These are phyloP conservation scores for Ophiostoma montium DNA, from an alignment of 2,329 filamentous ascomycete genomes.

Conservation along the genomic window DNA sequence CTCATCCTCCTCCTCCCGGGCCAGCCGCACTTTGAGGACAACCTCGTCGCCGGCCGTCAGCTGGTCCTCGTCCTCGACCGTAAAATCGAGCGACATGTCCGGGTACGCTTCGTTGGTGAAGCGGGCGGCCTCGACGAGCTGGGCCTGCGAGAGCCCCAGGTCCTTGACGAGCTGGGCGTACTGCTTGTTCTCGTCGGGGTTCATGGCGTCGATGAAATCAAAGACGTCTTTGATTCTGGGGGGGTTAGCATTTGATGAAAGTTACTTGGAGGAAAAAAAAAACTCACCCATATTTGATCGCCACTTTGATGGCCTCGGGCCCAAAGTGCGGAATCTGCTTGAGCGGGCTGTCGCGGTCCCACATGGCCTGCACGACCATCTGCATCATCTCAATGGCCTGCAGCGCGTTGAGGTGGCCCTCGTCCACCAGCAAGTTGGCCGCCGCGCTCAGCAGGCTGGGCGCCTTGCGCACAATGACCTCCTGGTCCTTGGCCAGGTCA, in stretches of 20 bases:
- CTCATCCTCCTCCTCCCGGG: conserved; percentile 65
- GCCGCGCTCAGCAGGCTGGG: conserved; percentile 79
- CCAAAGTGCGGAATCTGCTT: conserved; percentile 97
- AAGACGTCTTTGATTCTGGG: conserved; percentile 78
- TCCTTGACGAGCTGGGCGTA: conserved; percentile 65
- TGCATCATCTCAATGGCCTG: conserved; percentile 98
- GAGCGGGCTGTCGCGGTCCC: conserved; percentile 91
- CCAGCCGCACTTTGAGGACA: conserved; percentile 71
- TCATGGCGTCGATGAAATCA: conserved; percentile 98
- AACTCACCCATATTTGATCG: conserved; percentile 61
- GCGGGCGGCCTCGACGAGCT: conserved; percentile 75
- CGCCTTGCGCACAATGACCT: conserved; percentile 70
- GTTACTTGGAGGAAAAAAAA: not conserved
- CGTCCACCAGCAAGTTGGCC: conserved; percentile 89
- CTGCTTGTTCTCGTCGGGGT: conserved; percentile 78
- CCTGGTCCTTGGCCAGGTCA: conserved; percentile 91
- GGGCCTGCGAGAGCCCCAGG: conserved; percentile 63
- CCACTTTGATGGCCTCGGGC: conserved; percentile 67
- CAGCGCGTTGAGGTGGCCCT: conserved; percentile 94
- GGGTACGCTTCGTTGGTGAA: conserved; percentile 97
- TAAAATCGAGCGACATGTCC: conserved; percentile 81
- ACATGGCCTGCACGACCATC: conserved; percentile 98
- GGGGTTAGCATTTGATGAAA: conserved; percentile 17
- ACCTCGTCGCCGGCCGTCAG: conserved; percentile 70
- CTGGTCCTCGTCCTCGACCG: conserved; percentile 66